These are phyloP conservation scores for Ogataea pilisensis DNA, from an alignment of 805 yeast species.

Conservation along the genomic window DNA sequence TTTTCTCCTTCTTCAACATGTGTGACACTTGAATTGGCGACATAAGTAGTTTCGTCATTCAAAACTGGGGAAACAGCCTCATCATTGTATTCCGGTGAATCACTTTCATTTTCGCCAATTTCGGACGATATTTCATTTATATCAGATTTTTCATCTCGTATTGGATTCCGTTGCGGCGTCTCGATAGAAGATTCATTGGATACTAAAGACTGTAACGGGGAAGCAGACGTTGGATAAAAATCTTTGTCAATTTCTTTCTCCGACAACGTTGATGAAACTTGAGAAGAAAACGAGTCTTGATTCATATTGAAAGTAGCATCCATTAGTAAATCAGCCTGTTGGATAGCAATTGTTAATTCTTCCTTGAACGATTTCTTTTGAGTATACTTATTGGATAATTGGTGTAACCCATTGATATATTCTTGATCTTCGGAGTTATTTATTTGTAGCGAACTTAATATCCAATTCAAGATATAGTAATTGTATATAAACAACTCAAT, in stretches of 20 bases:
- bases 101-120: too few species aligned
- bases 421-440: constrained; percentile 14
- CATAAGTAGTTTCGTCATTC: too few species aligned
- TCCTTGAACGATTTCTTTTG: constrained; percentile 8
- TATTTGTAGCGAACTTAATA: constrained; percentile 11
- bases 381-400: constrained; percentile 10
- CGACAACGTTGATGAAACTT: not conserved
- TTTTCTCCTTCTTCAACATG: too few species aligned
- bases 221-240: constrained; percentile 11
- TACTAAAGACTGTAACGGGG: not conserved
- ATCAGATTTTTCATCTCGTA: not conserved
- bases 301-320: not conserved
- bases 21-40: too few species aligned
- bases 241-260: constrained; percentile 3
- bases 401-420: constrained; percentile 10
- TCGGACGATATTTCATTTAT: not conserved
- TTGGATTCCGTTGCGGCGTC: too few species aligned
- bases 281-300: not conserved
- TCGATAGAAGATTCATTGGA: not conserved
- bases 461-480: constrained; percentile 16
- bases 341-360: constrained; percentile 13
- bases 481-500: constrained; percentile 18
- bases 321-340: constrained; percentile 13
- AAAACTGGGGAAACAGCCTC: not conserved
- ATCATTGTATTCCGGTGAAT: too few species aligned